phyloP scores from a whole-genome alignment of 768 basidiomycete species.

The Leccinum subgranulosum region DNA sequence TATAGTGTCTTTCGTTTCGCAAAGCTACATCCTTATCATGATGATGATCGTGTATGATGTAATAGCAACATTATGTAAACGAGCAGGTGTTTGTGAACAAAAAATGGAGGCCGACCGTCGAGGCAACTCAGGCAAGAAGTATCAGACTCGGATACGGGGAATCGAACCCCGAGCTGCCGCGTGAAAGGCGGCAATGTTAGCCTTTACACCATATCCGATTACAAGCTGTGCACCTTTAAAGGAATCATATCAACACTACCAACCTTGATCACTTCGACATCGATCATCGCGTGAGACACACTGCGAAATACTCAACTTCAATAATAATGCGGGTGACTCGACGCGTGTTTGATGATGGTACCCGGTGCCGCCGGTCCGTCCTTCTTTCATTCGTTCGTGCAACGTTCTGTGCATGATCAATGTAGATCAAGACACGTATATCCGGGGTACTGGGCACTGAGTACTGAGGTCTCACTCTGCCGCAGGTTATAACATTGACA shows the following conservation, averaged over 20 bases:
- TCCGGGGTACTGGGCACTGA: no score
- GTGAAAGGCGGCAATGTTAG: constrained; percentile 67
- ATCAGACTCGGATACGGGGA: constrained; percentile 30
- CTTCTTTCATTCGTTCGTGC: background rate
- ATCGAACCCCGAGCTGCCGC: constrained; percentile 41
- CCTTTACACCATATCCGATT: constrained; percentile 61
- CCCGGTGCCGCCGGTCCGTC: background rate
- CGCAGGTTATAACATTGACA: background rate
- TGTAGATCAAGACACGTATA: background rate
- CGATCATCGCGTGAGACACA: background rate
- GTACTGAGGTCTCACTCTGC: background rate
- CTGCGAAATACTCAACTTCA: background rate
- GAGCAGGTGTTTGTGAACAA: no score
- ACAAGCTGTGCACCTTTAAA: background rate
- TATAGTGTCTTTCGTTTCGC: no score
- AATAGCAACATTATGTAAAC: no score
- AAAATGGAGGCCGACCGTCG: no score
- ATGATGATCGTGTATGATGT: no score
- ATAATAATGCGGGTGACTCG: background rate
- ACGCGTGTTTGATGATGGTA: background rate
- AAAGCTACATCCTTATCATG: no score
- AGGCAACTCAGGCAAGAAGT: no score
- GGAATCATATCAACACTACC: background rate
- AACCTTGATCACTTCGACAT: background rate
- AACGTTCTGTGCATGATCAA: background rate